Conservation (phyloP, 1,284 basidiomycete genomes). For the Marasmius tenuissimus region DNA sequence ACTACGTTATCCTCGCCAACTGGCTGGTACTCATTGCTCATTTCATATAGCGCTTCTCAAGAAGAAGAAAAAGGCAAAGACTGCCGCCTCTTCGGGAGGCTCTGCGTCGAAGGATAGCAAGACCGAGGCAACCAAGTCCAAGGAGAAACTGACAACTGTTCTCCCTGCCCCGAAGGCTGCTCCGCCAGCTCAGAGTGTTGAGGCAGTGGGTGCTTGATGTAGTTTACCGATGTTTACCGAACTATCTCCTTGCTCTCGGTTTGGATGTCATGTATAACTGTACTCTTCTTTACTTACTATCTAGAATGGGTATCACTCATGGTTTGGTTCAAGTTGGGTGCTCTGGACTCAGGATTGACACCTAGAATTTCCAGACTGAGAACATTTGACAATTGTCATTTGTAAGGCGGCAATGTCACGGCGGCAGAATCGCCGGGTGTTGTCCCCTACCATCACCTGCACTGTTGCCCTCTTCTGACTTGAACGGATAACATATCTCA, state of each 20-base stretch:
- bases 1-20: background rate
- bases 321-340: background rate
- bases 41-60: conserved; percentile 61
- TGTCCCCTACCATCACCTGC: no score
- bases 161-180: conserved; percentile 14
- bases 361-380: background rate
- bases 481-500: no score
- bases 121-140: conserved; percentile 11
- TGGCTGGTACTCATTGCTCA: conserved; percentile 1
- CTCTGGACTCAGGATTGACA: background rate
- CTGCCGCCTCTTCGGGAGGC: conserved; percentile 27
- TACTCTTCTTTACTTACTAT: no score
- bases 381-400: background rate
- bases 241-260: no score
- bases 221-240: background rate
- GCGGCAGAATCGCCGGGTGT: no score
- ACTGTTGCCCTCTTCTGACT: no score
- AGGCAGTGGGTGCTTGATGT: conserved; percentile 33
- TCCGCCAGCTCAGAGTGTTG: conserved; percentile 21
- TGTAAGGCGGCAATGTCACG: background rate
- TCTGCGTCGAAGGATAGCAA: conserved; percentile 8
- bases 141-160: conserved; percentile 1
- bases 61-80: conserved; percentile 85
- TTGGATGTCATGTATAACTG: no score
- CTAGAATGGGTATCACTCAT: no score